Evolutionary conservation across 2,329 filamentous ascomycete genomes (phyloP), one percentile per base, ranked within the genome.

Genomic region (Fusarium vanettenii): DNA sequence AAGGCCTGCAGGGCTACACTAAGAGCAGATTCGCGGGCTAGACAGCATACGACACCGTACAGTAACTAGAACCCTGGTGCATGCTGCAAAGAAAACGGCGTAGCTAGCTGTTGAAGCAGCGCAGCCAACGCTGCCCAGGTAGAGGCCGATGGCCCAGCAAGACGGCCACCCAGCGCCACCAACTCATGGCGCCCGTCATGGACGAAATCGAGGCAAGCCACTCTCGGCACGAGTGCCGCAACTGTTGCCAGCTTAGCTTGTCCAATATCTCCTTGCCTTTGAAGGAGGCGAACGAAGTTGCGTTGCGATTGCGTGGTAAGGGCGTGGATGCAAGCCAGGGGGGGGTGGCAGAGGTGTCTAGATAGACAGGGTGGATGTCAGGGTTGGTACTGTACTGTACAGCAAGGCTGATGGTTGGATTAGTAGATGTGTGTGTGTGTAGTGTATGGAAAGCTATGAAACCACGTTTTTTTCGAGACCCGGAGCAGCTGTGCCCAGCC

Each of bases 1-100:
- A 63, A 65, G 67, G 60, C 67, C 62, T 75, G 57, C 73, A 75
- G 73, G 73, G 73, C 73, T 75, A 63, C 70, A 67, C 73, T 75
- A 70, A 52, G 64, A 73, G 60, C 59, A 73, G 67, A 75, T 43
- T 55, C 62, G 33, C 35, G 48, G 74, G 66, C 69, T 75, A 73
- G 55, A 52, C 50, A 60, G 59, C 57, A 64, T 55, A 37, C 39
- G 14, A 31, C 25, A 37, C 45, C 41, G 52, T 37, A 57, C 45
- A 16, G 45, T 29, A 31, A 31, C 29, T 31, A 37, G 33, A 64
- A 61, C 67, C 70, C 64, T 57, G 67, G 70, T 35, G 64, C 66
- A 73, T 75, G 72, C 70, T 75, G 66, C 70, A 70, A 43, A 57
- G 66, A 65, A 71, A 72, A 72, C 70, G 66, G 64, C 64, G 33